Conservation (phyloP, 1,139 yeast species). For the Debaryomyces coudertii region DNA sequence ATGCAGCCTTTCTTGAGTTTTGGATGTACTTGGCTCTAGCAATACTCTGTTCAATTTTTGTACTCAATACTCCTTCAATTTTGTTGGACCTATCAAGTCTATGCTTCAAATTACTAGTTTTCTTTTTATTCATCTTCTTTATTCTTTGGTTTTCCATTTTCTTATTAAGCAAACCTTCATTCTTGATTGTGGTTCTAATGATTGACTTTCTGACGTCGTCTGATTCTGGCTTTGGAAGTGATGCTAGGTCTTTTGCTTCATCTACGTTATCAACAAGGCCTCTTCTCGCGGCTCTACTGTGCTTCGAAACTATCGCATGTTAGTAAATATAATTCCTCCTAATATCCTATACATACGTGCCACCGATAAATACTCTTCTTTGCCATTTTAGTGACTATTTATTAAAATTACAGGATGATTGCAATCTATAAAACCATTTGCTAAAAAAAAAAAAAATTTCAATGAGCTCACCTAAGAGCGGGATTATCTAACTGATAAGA, state of each 20-base stretch:
- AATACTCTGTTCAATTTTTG: slow-evolving; percentile 66
- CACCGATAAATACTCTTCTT: slow-evolving; percentile 11
- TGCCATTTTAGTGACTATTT: slow-evolving; percentile 9
- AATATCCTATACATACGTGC: neutral
- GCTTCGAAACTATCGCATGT: slow-evolving; percentile 54
- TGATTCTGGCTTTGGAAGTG: slow-evolving; percentile 58
- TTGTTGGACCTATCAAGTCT: slow-evolving; percentile 53
- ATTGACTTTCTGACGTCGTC: slow-evolving; percentile 64
- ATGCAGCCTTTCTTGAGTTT: slow-evolving; percentile 64
- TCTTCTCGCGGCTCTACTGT: slow-evolving; percentile 78
- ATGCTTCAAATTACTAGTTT: slow-evolving; percentile 38
- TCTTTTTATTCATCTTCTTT: slow-evolving; percentile 38
- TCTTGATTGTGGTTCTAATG: slow-evolving; percentile 69
- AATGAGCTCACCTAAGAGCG: slow-evolving; percentile 3
- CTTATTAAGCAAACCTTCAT: slow-evolving; percentile 60
- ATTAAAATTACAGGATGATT: neutral
- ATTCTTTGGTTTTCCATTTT: slow-evolving; percentile 52
- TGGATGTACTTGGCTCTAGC: slow-evolving; percentile 65
- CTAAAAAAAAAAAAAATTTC: slow-evolving; percentile 10
- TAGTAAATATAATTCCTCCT: slow-evolving; percentile 19
- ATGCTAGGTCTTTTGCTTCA: slow-evolving; percentile 53
- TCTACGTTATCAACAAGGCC: slow-evolving; percentile 47
- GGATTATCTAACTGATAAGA: slow-evolving; percentile 4
- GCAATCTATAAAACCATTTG: neutral
- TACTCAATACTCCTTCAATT: slow-evolving; percentile 57